Conservation (phyloP, 176 grass and related monocot species). For the Oryza officinalis region DNA sequence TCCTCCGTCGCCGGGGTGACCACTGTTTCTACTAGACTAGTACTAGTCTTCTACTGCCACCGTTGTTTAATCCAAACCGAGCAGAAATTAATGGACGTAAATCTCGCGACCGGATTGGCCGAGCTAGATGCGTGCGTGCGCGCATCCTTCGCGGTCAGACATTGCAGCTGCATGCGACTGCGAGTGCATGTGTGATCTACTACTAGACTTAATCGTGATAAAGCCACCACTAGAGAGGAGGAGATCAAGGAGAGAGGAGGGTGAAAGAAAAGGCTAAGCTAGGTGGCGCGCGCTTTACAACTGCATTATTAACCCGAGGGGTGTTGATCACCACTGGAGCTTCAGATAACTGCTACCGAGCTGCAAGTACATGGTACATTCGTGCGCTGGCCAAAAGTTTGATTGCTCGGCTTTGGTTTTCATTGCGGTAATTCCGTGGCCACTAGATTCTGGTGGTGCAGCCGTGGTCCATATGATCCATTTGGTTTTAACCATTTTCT, state of each 20-base stretch:
- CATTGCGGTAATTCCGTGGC: constrained; percentile 28
- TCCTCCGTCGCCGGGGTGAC: not conserved
- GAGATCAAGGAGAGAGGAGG: not conserved
- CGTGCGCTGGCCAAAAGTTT: not conserved
- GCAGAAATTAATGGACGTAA: not conserved
- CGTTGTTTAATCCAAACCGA: not conserved
- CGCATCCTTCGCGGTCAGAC: constrained; percentile 32
- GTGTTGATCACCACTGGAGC: constrained; percentile 37
- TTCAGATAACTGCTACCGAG: not conserved
- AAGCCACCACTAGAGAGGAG: constrained; percentile 35
- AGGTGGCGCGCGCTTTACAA: constrained; percentile 40
- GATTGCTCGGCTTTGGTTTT: not conserved
- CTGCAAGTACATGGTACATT: not conserved
- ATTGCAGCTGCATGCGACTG: constrained; percentile 40
- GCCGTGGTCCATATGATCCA: not conserved
- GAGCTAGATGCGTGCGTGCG: not conserved
- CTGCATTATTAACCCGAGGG: constrained; percentile 33
- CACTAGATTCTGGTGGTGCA: constrained; percentile 37
- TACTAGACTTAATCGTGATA: constrained; percentile 22
- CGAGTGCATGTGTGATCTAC: not conserved
- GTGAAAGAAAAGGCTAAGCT: constrained; percentile 10
- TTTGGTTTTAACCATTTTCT: not conserved
- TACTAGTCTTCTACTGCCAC: not conserved
- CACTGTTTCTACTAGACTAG: not conserved
- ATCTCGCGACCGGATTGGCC: constrained; percentile 25